phyloP scores from a whole-genome alignment of 306 rosid genomes.

The Psophocarpus tetragonolobus region DNA sequence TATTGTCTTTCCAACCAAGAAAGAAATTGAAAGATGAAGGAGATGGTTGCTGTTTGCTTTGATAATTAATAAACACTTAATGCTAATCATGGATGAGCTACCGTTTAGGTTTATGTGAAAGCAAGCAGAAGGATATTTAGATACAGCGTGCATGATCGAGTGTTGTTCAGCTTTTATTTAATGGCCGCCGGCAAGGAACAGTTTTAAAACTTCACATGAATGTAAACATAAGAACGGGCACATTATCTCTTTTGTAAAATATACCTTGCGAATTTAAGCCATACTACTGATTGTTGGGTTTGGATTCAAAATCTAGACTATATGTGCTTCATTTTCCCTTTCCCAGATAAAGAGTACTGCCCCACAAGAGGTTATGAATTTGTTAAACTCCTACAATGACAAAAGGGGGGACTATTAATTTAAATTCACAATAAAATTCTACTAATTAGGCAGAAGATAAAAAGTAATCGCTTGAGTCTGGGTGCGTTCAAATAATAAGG shows the following conservation, averaged over 20 bases:
- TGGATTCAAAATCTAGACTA: background rate
- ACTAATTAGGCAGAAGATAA: background rate
- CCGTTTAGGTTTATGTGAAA: background rate
- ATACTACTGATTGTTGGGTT: background rate
- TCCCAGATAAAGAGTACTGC: background rate
- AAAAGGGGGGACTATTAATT: background rate
- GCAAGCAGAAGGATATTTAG: background rate
- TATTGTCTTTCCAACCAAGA: background rate
- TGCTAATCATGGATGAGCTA: background rate
- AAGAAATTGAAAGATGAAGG: background rate
- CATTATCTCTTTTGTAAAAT: background rate
- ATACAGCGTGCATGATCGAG: background rate
- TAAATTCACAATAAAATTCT: background rate
- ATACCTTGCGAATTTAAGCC: background rate
- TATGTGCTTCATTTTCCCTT: background rate
- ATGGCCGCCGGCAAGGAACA: background rate
- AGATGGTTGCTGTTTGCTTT: constrained; percentile 11
- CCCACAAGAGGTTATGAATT: background rate
- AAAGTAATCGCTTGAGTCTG: background rate
- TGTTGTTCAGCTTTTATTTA: background rate
- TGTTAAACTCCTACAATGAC: background rate
- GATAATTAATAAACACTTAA: constrained; percentile 12
- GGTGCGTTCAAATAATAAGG: background rate
- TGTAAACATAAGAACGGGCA: background rate
- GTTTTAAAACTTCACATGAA: background rate